Evolutionary conservation across 139 green algal genomes (phyloP).

Genomic region (Trebouxia sp.): DNA sequence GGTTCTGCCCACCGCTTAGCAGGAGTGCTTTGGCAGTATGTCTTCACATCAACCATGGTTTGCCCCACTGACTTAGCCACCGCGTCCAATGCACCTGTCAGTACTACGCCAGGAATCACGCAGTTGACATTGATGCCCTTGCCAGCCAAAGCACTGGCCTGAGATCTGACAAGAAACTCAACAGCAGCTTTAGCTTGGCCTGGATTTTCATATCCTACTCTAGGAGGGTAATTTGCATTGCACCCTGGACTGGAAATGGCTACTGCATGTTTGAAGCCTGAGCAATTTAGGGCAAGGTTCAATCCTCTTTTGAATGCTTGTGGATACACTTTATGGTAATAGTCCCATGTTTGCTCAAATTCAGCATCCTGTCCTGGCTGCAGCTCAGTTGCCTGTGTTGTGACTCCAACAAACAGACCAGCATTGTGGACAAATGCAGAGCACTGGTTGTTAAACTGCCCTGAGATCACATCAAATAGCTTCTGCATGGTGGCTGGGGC

Average conservation of each 20-base stretch:
- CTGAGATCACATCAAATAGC: background rate
- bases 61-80: background rate
- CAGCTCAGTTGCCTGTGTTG: background rate
- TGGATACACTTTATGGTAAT: constrained; percentile 26
- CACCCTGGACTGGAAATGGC: constrained; percentile 20
- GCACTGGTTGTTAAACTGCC: constrained; percentile 19
- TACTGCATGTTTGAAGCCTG: background rate
- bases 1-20: background rate
- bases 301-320: constrained; percentile 8
- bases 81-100: background rate
- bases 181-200: constrained; percentile 22
- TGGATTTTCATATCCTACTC: background rate
- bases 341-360: constrained; percentile 15
- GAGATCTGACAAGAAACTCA: constrained; percentile 13
- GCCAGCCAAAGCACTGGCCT: background rate
- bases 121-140: constrained; percentile 20
- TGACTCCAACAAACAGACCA: constrained; percentile 7
- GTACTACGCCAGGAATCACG: background rate
- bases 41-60: background rate
- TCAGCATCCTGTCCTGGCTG: background rate
- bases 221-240: constrained; percentile 9
- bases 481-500: background rate
- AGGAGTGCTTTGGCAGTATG: background rate
- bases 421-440: constrained; percentile 29
- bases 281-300: background rate